Base-by-base conservation (phyloP, 1,139 yeast species). In the Magnusiomyces ingens region DNA sequence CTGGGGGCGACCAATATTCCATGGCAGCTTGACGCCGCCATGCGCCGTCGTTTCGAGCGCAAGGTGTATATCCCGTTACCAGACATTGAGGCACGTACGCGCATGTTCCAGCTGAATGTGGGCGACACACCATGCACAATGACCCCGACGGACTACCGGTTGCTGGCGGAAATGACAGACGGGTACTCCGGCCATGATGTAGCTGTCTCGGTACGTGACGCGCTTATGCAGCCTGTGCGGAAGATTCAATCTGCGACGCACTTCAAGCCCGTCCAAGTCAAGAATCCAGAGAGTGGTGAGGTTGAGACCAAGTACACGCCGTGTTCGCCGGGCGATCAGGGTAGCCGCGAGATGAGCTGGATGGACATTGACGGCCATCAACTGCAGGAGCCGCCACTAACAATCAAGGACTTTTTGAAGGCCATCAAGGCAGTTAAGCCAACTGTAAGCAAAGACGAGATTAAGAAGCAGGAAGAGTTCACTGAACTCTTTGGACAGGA, bases 1-100 rank as follows among this genome's bases (percentile, higher is more conserved):
- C 75, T 94, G 51, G 99, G 99, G 26, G 99, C 99, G 1, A 94
- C 99, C 3, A 94, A 94, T 68, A 93, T 94, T 56, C 99, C 99
- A 18, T 94, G 99, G 99, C 97, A 93, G 72, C 76, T 94, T 60
- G 99, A 94, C 70, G 91, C 98, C 47, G 99, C 99, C 5, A 89
- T 94, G 52, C 81, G 99, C 69, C 84, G 99, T 74, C 84, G 99
- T 21, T 94, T 94, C 64, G 99, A 93, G 68, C 81, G 88, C 64
- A 82, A 99, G 71, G 93, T 94, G 52, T 94, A 94, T 67, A 94
- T 94, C 60, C 85, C 99, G 2, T 75, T 94, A 57, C 99, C 99
- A 0, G 99, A 93, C 56, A 80, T 80, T 11, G 93, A 87, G 58
- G 96, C 97, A 1, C 78, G 99, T 61, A 80, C 91, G 5, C 82